Evolutionary conservation across 108 stramenopile species (phyloP).

Genomic region (Pseudonitzschia delicatissima): DNA sequence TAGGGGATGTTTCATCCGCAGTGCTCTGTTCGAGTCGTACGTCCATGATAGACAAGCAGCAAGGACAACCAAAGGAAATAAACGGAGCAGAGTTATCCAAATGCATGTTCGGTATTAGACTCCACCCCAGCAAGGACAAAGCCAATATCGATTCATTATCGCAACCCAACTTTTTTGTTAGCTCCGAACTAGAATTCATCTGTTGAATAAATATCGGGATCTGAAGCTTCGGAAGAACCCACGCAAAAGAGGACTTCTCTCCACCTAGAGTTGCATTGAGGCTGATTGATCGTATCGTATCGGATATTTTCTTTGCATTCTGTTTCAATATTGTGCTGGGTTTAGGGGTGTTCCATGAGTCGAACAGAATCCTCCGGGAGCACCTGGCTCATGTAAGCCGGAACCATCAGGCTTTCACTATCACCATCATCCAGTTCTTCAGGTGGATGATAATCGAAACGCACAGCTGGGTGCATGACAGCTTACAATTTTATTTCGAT

Average conservation of each 20-base stretch:
- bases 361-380: constrained; percentile 8
- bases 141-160: neutral
- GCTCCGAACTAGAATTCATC: neutral
- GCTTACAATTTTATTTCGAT: constrained; percentile 21
- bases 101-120: constrained; percentile 5
- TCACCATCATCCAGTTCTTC: constrained; percentile 2
- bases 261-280: too few relatives aligned
- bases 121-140: constrained; percentile 27
- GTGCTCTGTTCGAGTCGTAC: constrained; percentile 6
- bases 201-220: neutral
- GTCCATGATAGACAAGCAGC: constrained; percentile 21
- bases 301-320: neutral
- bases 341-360: constrained; percentile 19
- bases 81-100: neutral
- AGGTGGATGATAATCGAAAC: constrained; percentile 15
- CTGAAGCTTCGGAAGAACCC: neutral
- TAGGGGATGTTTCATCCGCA: neutral
- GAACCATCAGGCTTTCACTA: neutral
- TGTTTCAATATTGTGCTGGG: constrained; percentile 5
- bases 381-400: constrained; percentile 13
- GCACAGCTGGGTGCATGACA: constrained; percentile 24
- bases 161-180: neutral
- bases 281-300: neutral
- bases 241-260: neutral
- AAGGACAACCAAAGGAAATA: constrained; percentile 21